These are phyloP conservation scores for Aspergillus thermomutatus DNA, from an alignment of 2,329 filamentous ascomycete genomes.

Conservation along the genomic window DNA sequence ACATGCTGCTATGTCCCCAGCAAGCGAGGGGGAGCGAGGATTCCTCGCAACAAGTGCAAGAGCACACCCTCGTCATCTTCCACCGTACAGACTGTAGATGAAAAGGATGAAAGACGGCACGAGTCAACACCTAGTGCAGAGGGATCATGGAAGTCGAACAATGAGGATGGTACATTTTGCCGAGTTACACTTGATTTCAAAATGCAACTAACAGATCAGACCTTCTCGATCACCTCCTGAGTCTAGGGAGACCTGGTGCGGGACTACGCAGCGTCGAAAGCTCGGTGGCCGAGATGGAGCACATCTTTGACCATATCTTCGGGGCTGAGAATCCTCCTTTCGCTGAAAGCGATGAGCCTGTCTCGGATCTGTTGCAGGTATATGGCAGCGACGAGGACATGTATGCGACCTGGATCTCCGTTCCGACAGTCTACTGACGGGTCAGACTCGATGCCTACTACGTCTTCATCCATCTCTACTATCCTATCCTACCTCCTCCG, in stretches of 20 bases:
- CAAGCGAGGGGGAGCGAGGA: background rate
- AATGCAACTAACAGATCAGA: background rate
- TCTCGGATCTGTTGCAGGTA: background rate
- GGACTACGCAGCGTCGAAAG: background rate
- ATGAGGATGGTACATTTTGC: background rate
- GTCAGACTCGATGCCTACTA: conserved; percentile 29
- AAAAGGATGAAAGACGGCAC: background rate
- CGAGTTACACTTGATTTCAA: background rate
- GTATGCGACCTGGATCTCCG: background rate
- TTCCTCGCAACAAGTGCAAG: background rate
- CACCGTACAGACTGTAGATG: background rate
- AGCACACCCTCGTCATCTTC: background rate
- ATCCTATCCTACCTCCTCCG: conserved; percentile 27
- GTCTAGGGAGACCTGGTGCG: background rate
- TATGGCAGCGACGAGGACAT: background rate
- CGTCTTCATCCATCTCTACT: conserved; percentile 28
- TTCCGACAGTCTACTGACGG: background rate
- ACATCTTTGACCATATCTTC: background rate
- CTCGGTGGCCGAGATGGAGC: background rate
- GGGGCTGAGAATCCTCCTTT: background rate
- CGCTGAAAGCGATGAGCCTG: background rate
- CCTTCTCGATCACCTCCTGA: background rate
- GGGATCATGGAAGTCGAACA: background rate
- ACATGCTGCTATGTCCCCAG: background rate
- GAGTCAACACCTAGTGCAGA: background rate